Base-by-base conservation (phyloP, 441 rosid species). In the Geranium incanum region DNA sequence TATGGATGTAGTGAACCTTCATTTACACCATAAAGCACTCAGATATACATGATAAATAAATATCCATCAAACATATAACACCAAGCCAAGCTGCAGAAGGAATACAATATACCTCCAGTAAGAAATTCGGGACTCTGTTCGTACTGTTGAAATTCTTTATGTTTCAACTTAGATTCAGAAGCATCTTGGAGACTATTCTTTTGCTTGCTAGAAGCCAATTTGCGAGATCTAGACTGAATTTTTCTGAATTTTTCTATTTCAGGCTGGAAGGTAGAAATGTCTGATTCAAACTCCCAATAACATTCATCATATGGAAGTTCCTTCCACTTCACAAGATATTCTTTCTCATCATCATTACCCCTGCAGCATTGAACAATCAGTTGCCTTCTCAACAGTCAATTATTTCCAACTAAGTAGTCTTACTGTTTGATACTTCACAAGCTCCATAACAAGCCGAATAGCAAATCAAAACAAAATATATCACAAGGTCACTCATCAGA, bases 281-380 rank as follows among this genome's bases (percentile, higher is more conserved):
- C 98, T 37, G 94, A 79, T 84, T 91, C 95, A 72, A 87, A 91
- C 72, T 95, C 99, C 99, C 99, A 95, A 69, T 95, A 93, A 69
- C 98, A 93, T 80, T 95, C 99, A 78, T 95, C 99, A 74, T 95
- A 95, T 13, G 87, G 4, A 74, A 95, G 97, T 75, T 93, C 99
- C 82, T 95, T 95, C 83, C 91, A 91, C 83, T 93, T 95, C 11
- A 95, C 99, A 72, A 93, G 81, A 82, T 95, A 95, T 78, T 95
- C 93, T 79, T 82, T 87, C 82, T 82, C 96, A 19, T 86, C 93
- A 41, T 81, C 93, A 37, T 87, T 88, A 73, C 91, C 96, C 85
- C 98, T 95, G 76, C 83, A 89, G 48, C 81, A 84, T 71, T 73
- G 65, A 81, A 67, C 33, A 83, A 48, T 18, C 71, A 70, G 45